Evolutionary conservation across 169 alveolate species (phyloP), one percentile per base, ranked within the genome.

Genomic region (Plasmodium gaboni): DNA sequence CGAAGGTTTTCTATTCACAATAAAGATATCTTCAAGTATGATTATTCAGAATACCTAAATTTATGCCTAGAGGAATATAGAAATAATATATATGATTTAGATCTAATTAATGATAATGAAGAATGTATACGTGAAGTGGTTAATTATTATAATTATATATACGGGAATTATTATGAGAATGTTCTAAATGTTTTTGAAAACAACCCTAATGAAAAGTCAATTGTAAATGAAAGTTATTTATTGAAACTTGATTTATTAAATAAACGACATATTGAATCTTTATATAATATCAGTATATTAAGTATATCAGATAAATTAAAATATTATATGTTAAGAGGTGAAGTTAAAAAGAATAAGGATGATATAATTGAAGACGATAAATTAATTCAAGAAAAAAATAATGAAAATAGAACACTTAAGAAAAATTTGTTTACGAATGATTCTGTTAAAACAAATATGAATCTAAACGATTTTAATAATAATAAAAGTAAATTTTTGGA

Each of bases 51-150:
- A 71, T 70, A 86, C 53, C n/a, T 86, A 59, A 86, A 70, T 38
- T 59, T 86, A 64, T 86, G 92, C 73, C 74, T 86, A 22, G 86
- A 55, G 42, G 92, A 86, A 55, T 86, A 86, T 50, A 86, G 42
- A 55, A 86, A 86, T n/a, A 86, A 86, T 55, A 86, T 86, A 70
- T 86, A 86, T 53, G 92, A 86, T 65, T 51, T 86, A 60, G 92
- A 86, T 50, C 71, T 86, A 86, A 86, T 86, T 70, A 86, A 86
- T 69, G 92, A 86, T 19, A 86, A 86, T 86, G 92, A 86, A 44
- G 92, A 86, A 70, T 86, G 92, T 71, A 86, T 69, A 87, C 86
- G 92, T 24, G 92, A 86, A 65, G 59, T 86, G 26, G 68, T 86
- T 57, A 86, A 86, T 71, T 86, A 86, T 65, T 86, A 86, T 71